Evolutionary conservation across 495 filamentous ascomycete genomes (phyloP).

Genomic region (Apiosordaria backusii): DNA sequence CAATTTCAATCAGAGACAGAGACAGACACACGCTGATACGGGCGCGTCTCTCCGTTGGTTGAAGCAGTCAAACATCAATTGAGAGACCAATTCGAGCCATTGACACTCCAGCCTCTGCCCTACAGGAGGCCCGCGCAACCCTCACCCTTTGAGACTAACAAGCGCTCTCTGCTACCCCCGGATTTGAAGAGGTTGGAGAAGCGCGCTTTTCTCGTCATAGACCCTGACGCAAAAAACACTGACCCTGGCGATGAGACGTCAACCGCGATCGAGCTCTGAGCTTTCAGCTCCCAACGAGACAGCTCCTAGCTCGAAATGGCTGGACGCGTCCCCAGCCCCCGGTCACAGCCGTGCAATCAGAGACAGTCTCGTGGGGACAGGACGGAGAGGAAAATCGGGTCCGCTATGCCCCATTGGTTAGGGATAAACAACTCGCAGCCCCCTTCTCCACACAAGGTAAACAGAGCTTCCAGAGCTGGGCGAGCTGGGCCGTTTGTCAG

Average conservation of each 20-base stretch:
- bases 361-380: slow-evolving; percentile 15
- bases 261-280: slow-evolving; percentile 1
- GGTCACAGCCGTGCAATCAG: slow-evolving; percentile 21
- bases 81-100: slow-evolving; percentile 4
- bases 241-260: no score
- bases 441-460: background rate
- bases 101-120: background rate
- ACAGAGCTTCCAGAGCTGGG: slow-evolving; percentile 7
- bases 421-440: background rate
- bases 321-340: slow-evolving; percentile 25
- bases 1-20: background rate
- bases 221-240: no score
- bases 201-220: background rate
- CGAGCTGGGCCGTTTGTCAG: no score
- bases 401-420: background rate
- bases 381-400: background rate
- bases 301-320: slow-evolving; percentile 29
- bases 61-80: slow-evolving; percentile 8
- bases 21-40: background rate
- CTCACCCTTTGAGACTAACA: background rate
- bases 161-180: slow-evolving; percentile 2
- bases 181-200: slow-evolving; percentile 13
- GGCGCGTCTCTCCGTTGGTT: background rate
- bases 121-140: background rate
- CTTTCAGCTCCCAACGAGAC: slow-evolving; percentile 32